Evolutionary conservation across 352 stramenopile species (phyloP), one percentile per base, ranked within the genome.

Genomic region (Phytophthora aleatoria): DNA sequence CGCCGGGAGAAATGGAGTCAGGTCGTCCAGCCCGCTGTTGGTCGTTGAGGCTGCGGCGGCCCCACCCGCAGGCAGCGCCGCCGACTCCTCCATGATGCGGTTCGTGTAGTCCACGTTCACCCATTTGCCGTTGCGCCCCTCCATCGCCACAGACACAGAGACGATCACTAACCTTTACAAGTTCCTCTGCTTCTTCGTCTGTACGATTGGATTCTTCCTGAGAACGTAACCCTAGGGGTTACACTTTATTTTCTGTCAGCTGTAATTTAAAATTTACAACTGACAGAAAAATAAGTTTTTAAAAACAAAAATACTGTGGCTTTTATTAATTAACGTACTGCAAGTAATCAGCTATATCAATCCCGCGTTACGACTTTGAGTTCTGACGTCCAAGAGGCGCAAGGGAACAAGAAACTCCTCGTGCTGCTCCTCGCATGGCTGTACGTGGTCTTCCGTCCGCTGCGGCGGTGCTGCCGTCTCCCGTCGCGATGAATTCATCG

Each of bases 71-170:
- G 56, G 26, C 10, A 81, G 53, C 26, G 63, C 73, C 5, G 53
- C 24, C 12, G 73, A 81, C 42, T 89, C 83, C 26, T 87, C 80
- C 44, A 86, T 54, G 35, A 84, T 76, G 52, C 73, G 81, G 60
- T 84, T 88, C 65, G 82, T 85, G 69, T 93, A 93, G 79, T 94
- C 86, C 45, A 94, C 86, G 62, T 94, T 93, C 69, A 94, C 86
- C 86, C 86, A 94, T 75, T 94, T 94, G 69, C 79, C 78, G 59
- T 90, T 92, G 55, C 77, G 81, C 27, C 63, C 67, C 48, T 90
- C 81, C 77, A 87, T 86, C 12, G 24, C 20, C 27, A 28, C n/a
- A 48, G 45, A 44, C 38, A 50, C 28, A 54, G 20, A 43, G 12
- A 57, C 3, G 11, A 41, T 15, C 35, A 41, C 35, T 41, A 41